Evolutionary conservation across 768 basidiomycete genomes (phyloP), one percentile per base, ranked within the genome.

Genomic region (Psilocybe tampanensis): DNA sequence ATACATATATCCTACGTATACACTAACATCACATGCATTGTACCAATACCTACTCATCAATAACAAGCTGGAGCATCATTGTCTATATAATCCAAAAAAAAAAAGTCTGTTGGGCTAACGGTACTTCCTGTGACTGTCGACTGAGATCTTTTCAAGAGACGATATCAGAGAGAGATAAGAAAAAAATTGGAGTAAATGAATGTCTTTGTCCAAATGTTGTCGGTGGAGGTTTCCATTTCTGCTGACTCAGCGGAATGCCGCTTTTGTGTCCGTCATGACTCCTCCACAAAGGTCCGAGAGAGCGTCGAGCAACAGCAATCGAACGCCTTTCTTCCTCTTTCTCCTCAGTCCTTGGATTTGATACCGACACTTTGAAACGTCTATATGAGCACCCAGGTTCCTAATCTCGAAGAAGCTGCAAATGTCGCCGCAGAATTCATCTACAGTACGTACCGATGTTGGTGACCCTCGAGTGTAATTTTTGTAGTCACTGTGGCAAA

Each of bases 391-490:
- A 60, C 68, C 3, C 43, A 57, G 47, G 53, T 56, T n/a, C 77
- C 78, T 52, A 80, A 78, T 60, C 59, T 79, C 33, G 83, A 84
- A 63, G 83, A 84, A 64, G 83, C 82, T 0, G 76, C 80, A 1
- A 80, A 76, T 49, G 72, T 84, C 33, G 80, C 81, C 15, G 75
- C 79, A 1, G 83, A 84, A 66, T 84, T 80, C 68, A 80, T 84
- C 44, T 82, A 83, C 68, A 82, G 83, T 81, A 29, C 36, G 77
- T 48, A 26, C 44, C 23, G 18, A n/a, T 18, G 36, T 12, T 17
- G 26, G n/a, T 34, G 32, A 21, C 36, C 26, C 19, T 36, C 9
- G 29, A 29, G 29, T 33, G 24, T 7, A 42, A 36, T 64, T 29
- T 29, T 29, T 29, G 29, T 29, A 29, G 4, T 29, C 29, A 29